Evolutionary conservation across 2,329 filamentous ascomycete species (phyloP).

Genomic region (Ceratocystis colombiana): DNA sequence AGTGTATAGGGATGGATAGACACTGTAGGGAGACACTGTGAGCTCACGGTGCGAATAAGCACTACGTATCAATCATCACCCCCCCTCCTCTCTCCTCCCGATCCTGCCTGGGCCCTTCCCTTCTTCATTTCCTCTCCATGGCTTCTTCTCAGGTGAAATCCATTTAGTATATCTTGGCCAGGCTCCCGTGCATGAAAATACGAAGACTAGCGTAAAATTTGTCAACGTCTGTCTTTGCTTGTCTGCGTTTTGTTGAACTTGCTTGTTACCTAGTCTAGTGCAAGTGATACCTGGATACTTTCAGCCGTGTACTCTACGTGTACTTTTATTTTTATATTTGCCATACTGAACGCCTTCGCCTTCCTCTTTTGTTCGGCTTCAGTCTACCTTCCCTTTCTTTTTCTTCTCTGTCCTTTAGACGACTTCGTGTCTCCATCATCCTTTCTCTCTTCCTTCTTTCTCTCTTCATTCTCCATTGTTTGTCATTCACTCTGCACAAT

Average conservation of each 20-base stretch:
- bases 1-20: too few relatives aligned
- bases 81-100: not conserved
- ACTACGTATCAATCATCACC: not conserved
- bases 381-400: not conserved
- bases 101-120: not conserved
- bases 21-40: not conserved
- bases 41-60: not conserved
- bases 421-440: not conserved
- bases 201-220: conserved; percentile 12
- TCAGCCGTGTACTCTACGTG: not conserved
- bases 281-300: not conserved
- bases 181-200: conserved; percentile 6
- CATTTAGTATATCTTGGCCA: conserved; percentile 16
- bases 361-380: not conserved
- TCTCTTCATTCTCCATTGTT: not conserved
- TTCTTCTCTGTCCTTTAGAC: not conserved
- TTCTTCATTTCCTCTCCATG: not conserved
- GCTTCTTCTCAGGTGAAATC: too few relatives aligned
- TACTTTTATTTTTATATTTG: not conserved
- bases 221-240: conserved; percentile 16
- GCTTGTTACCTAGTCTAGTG: not conserved
- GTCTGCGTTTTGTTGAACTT: not conserved
- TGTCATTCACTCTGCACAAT: not conserved
- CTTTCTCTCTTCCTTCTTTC: not conserved
- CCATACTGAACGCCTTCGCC: not conserved